A percentile compares a stretch with the other conserved stretches of the same genome.
Evolutionary conservation across 2,329 filamentous ascomycete species (phyloP).

Genomic region (Colletotrichum eleusines): DNA sequence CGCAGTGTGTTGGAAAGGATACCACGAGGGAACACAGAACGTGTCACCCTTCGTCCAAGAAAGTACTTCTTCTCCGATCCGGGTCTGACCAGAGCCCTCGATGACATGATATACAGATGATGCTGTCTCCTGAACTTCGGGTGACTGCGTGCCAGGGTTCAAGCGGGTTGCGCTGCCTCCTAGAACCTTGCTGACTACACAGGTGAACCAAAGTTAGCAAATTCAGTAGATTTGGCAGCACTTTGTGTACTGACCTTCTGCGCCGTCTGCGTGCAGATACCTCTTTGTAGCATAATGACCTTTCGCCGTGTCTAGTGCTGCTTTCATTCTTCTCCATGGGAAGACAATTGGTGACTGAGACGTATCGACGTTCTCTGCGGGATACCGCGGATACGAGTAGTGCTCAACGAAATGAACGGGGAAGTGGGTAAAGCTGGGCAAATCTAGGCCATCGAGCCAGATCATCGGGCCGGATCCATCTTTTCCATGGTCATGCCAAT

Average conservation of each 20-base stretch:
- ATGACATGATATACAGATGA: slow-evolving; percentile 67
- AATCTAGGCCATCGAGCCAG: slow-evolving; percentile 67
- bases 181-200: slow-evolving; percentile 58
- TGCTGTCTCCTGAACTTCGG: slow-evolving; percentile 59
- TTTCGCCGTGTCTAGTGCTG: slow-evolving; percentile 50
- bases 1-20: slow-evolving; percentile 61
- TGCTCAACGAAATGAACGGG: slow-evolving; percentile 67
- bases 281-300: slow-evolving; percentile 48
- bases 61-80: slow-evolving; percentile 53
- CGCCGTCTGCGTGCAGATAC: slow-evolving; percentile 51
- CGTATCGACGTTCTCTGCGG: slow-evolving; percentile 54
- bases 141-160: slow-evolving; percentile 51
- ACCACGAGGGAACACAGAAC: slow-evolving; percentile 67
- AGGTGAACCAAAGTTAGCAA: not conserved
- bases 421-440: slow-evolving; percentile 62
- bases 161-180: slow-evolving; percentile 62
- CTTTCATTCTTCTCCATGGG: slow-evolving; percentile 61
- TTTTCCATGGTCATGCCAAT: slow-evolving; percentile 69
- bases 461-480: slow-evolving; percentile 65
- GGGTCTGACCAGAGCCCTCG: slow-evolving; percentile 57
- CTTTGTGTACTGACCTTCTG: slow-evolving; percentile 45
- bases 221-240: too few species aligned
- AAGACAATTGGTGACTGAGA: slow-evolving; percentile 59
- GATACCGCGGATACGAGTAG: slow-evolving; percentile 58
- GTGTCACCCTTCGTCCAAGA: slow-evolving; percentile 65